These are phyloP conservation scores for Sclerotinia spermophila DNA, from an alignment of 2,329 filamentous ascomycete species.

Conservation along the genomic window DNA sequence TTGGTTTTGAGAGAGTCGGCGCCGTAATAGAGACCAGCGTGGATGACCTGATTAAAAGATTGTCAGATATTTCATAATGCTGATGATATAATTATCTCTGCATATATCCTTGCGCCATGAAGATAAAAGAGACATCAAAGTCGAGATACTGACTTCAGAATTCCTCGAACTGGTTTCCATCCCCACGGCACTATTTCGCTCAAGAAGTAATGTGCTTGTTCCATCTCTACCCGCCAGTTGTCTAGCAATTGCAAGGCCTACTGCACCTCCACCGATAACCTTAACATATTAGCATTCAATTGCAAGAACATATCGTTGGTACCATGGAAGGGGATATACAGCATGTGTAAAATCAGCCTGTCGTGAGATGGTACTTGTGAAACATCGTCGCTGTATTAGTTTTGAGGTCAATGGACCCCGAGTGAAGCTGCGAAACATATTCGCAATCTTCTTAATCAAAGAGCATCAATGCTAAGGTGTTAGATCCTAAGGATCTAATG, in stretches of 20 bases:
- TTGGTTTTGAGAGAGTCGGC: slow-evolving; percentile 70
- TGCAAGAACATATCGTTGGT: slow-evolving; percentile 1
- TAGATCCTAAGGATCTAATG: background rate
- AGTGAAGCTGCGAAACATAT: slow-evolving; percentile 24
- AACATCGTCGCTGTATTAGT: slow-evolving; percentile 22
- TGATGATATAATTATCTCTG: background rate
- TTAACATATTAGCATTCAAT: slow-evolving; percentile 17
- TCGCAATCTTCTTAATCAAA: background rate
- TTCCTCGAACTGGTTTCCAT: slow-evolving; percentile 70
- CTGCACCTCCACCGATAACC: slow-evolving; percentile 61
- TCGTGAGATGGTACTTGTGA: slow-evolving; percentile 28
- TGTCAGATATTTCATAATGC: background rate
- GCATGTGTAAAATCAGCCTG: slow-evolving; percentile 38
- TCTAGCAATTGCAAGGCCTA: slow-evolving; percentile 64
- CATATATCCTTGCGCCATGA: background rate
- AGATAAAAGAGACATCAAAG: background rate
- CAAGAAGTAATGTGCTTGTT: slow-evolving; percentile 62
- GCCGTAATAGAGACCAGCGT: slow-evolving; percentile 76
- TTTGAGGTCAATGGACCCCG: slow-evolving; percentile 22
- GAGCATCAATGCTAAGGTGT: background rate
- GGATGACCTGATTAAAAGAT: slow-evolving; percentile 65
- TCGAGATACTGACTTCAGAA: slow-evolving; percentile 49
- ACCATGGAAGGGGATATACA: slow-evolving; percentile 24
- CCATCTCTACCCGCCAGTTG: slow-evolving; percentile 57
- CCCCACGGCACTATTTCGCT: slow-evolving; percentile 60